Evolutionary conservation across 305 asterid genomes (phyloP).

Genomic region (Stenogyne calaminthoides): DNA sequence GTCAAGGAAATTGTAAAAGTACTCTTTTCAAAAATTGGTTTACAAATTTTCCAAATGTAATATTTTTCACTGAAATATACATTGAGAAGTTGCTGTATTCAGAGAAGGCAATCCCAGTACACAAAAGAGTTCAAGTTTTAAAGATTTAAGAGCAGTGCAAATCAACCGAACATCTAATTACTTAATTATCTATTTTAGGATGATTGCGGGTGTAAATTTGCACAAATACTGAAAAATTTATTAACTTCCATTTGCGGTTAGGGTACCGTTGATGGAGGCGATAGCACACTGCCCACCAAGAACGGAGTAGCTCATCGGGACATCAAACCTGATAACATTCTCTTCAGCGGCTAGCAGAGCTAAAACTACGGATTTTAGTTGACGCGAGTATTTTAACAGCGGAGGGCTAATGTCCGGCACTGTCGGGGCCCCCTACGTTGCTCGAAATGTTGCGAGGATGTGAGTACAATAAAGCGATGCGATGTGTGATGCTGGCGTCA

Average conservation of each 20-base stretch:
- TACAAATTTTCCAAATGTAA: not conserved
- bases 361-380: slow-evolving; percentile 85
- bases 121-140: too few relatives aligned
- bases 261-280: slow-evolving; percentile 81
- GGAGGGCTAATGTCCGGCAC: slow-evolving; percentile 60
- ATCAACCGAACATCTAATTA: too few relatives aligned
- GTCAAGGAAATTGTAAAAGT: not conserved
- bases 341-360: slow-evolving; percentile 54
- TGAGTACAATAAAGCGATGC: slow-evolving; percentile 61
- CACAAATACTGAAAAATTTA: not conserved
- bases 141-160: too few relatives aligned
- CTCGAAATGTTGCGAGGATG: slow-evolving; percentile 83
- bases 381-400: slow-evolving; percentile 49
- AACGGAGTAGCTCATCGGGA: slow-evolving; percentile 76
- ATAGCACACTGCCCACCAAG: slow-evolving; percentile 61
- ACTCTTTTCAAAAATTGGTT: not conserved
- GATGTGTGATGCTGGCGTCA: slow-evolving; percentile 87
- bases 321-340: slow-evolving; percentile 78
- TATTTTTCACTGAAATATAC: not conserved
- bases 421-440: slow-evolving; percentile 91
- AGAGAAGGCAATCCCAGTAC: too few relatives aligned
- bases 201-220: too few relatives aligned
- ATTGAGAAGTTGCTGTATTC: not conserved
- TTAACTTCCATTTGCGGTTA: not conserved
- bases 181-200: too few relatives aligned